Base-by-base conservation (phyloP, 768 basidiomycete genomes). In the Gautieria morchelliformis region DNA sequence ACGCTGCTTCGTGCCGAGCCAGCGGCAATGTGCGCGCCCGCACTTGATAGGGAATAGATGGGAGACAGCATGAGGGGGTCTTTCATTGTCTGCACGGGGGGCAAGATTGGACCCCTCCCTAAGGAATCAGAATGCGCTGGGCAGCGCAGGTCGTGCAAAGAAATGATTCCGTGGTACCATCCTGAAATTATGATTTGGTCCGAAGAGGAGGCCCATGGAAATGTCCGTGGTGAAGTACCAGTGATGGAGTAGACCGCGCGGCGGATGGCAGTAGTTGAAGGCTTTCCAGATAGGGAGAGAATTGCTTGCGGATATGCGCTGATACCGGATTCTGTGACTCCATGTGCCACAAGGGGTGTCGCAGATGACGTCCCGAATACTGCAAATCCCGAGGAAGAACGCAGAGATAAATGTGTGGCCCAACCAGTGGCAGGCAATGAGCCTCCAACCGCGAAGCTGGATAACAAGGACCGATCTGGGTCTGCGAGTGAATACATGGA, bases 121-220 rank as follows among this genome's bases (percentile, higher is more conserved):
- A 45, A 53, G 27, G 62, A 67, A 64, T 27, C 70, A 69, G 19
- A 45, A 27, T 65, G 19, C 17, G 72, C 72, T 17, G 79, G 73
- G 46, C 44, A 57, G 24, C 89, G 87, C 41, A 92, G 76, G 67
- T 92, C 90, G 68, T 89, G 83, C 52, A 88, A 76, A 39, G 80
- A 77, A 35, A 89, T 84, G 49, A 75, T 67, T 11, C 89, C 85
- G 65, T 93, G 87, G 67, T 81, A 92, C 88, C 89, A 91, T 1
- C 88, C 90, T 1, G 87, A 85, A 39, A 89, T 75, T 22, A 93
- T 56, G 19, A 89, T 78, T 63, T 88, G 77, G 17, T 85, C 81
- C 3, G 87, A 85, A 1, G 78, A 70, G 12, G 53, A 48, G 4
- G 89, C 88, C 77, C 84, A 83, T 1, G 83, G 80, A 20, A 83